Evolutionary conservation across 2,329 filamentous ascomycete species (phyloP).

Genomic region (Aaosphaeria pasadenensis): DNA sequence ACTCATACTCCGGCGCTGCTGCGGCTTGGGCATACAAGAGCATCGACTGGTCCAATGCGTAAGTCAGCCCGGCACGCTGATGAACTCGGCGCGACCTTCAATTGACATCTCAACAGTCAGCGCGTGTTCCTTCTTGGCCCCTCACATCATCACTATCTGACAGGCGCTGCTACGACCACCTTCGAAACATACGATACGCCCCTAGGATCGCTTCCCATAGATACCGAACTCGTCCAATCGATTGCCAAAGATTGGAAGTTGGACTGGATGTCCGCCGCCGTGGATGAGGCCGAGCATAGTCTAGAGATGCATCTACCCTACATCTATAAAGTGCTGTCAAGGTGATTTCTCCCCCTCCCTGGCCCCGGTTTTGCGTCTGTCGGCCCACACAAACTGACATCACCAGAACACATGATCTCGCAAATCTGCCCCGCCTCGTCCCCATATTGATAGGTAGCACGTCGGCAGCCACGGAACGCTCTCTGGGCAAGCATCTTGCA

Average conservation of each 20-base stretch:
- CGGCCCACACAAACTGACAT: slow-evolving; percentile 15
- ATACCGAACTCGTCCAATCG: slow-evolving; percentile 55
- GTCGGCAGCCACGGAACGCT: slow-evolving; percentile 61
- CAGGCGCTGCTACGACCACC: slow-evolving; percentile 71
- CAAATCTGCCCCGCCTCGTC: slow-evolving; percentile 68
- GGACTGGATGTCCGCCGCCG: slow-evolving; percentile 55
- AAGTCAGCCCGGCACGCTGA: slow-evolving; percentile 27
- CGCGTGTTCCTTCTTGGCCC: slow-evolving; percentile 90
- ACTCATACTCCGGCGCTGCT: slow-evolving; percentile 84
- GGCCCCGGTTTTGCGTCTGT: not conserved
- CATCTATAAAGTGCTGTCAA: slow-evolving; percentile 73
- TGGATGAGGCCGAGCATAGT: slow-evolving; percentile 84
- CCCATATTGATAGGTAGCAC: slow-evolving; percentile 85
- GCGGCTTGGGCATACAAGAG: slow-evolving; percentile 94
- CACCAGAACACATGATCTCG: slow-evolving; percentile 33
- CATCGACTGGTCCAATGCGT: slow-evolving; percentile 76
- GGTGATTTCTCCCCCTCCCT: slow-evolving; percentile 25
- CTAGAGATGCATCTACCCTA: slow-evolving; percentile 97
- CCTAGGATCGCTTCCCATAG: slow-evolving; percentile 67
- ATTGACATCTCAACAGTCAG: slow-evolving; percentile 53
- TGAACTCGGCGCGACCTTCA: not conserved
- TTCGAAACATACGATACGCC: slow-evolving; percentile 72
- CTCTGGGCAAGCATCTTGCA: slow-evolving; percentile 67
- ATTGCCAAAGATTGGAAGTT: slow-evolving; percentile 27
- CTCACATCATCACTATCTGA: slow-evolving; percentile 82